Evolutionary conservation across 75 land plant genomes (phyloP).

Genomic region (Pseudotsuga menziesii): DNA sequence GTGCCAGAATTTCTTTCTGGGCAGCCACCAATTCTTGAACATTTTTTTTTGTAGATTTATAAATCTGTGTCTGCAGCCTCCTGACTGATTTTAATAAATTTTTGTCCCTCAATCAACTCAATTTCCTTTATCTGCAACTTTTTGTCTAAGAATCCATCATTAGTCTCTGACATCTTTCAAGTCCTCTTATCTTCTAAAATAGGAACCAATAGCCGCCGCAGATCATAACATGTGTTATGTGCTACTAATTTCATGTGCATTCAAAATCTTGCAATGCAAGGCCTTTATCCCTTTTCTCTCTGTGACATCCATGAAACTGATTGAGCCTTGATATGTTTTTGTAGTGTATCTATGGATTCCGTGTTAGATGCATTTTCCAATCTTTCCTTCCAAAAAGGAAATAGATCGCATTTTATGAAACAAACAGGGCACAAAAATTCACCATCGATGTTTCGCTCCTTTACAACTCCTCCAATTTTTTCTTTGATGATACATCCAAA

Average conservation of each 20-base stretch:
- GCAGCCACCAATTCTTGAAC: neutral
- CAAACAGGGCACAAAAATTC: slow-evolving; percentile 7
- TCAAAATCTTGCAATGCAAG: neutral
- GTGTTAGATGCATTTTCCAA: neutral
- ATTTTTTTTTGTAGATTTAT: slow-evolving; percentile 4
- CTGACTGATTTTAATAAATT: neutral
- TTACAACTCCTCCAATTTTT: slow-evolving; percentile 7
- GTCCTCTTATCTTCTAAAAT: neutral
- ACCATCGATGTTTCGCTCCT: neutral
- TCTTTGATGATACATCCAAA: neutral
- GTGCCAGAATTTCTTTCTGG: neutral
- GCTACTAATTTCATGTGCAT: neutral
- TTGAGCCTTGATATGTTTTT: slow-evolving; percentile 2
- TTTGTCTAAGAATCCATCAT: neutral
- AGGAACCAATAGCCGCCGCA: neutral
- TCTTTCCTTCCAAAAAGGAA: slow-evolving; percentile 6
- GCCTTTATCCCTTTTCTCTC: slow-evolving; percentile 1
- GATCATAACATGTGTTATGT: neutral
- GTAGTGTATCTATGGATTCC: neutral
- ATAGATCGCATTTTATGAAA: neutral
- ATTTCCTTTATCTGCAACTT: neutral
- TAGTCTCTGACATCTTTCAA: neutral
- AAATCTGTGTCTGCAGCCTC: slow-evolving; percentile 1
- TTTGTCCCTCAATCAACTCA: neutral
- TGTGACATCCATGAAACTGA: neutral